Conservation (phyloP, 441 rosid genomes). For the Corymbia calophylla region DNA sequence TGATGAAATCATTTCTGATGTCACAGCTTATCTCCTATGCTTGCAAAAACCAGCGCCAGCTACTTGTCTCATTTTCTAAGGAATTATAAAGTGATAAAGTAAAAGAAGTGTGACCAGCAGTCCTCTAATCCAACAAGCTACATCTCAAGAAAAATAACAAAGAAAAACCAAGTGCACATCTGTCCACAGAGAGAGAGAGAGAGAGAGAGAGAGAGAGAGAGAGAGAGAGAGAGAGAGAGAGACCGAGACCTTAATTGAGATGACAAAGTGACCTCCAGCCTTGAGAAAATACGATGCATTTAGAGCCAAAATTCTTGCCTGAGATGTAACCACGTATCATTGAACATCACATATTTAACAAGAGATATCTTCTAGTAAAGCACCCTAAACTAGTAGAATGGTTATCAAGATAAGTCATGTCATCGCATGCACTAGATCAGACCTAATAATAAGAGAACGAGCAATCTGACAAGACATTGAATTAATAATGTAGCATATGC, state of each 20-base stretch:
- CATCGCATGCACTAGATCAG: neutral
- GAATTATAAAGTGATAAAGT: too few species aligned
- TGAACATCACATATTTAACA: neutral
- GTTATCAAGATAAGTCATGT: neutral
- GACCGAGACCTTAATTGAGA: conserved; percentile 96
- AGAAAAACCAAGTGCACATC: neutral
- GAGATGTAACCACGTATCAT: conserved; percentile 2
- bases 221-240: too few species aligned
- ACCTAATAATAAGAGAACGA: neutral
- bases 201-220: too few species aligned
- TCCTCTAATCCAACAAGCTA: conserved; percentile 37
- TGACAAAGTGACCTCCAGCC: conserved; percentile 92
- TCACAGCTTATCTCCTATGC: too few species aligned
- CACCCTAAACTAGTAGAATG: neutral
- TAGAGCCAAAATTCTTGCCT: conserved; percentile 92
- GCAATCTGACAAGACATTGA: neutral
- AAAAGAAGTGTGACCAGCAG: too few species aligned
- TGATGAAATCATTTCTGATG: too few species aligned
- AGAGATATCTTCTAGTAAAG: neutral
- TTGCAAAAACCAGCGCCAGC: too few species aligned
- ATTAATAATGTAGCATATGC: neutral
- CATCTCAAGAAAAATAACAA: neutral
- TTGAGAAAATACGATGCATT: conserved; percentile 84
- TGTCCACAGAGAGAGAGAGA: neutral
- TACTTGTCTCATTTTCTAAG: too few species aligned